phyloP scores from a whole-genome alignment of 768 basidiomycete genomes.

The Mycena albidolilacea region DNA sequence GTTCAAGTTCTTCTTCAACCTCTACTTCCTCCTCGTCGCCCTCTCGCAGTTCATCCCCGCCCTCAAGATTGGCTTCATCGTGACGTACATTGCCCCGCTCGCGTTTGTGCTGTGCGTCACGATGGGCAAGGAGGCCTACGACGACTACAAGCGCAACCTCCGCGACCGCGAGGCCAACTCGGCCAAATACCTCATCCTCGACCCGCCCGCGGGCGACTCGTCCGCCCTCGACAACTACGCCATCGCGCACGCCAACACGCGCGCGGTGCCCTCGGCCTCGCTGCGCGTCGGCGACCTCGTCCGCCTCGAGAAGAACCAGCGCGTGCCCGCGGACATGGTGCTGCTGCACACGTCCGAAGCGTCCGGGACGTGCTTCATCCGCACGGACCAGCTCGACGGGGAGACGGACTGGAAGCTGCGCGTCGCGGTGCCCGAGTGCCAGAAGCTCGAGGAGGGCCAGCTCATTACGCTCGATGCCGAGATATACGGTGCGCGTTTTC shows the following conservation, averaged over 20 bases:
- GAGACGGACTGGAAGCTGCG: slow-evolving; percentile 99
- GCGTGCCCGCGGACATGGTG: slow-evolving; percentile 95
- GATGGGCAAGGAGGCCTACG: slow-evolving; percentile 99
- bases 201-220: slow-evolving; percentile 57
- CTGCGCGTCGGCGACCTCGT: slow-evolving; percentile 94
- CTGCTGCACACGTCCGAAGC: slow-evolving; percentile 90
- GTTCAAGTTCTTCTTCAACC: slow-evolving; percentile 99
- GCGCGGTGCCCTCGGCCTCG: slow-evolving; percentile 89
- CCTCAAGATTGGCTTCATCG: slow-evolving; percentile 95
- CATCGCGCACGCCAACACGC: slow-evolving; percentile 67
- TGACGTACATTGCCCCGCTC: slow-evolving; percentile 96
- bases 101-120: slow-evolving; percentile 96
- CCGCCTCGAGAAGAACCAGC: slow-evolving; percentile 94
- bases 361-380: slow-evolving; percentile 95
- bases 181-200: slow-evolving; percentile 89
- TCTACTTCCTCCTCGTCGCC: slow-evolving; percentile 97
- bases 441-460: slow-evolving; percentile 72
- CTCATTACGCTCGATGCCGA: slow-evolving; percentile 85
- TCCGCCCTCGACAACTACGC: slow-evolving; percentile 61
- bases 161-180: slow-evolving; percentile 97
- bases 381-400: slow-evolving; percentile 98
- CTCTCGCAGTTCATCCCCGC: slow-evolving; percentile 96
- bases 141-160: slow-evolving; percentile 95
- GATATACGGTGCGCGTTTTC: slow-evolving; percentile 78
- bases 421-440: slow-evolving; percentile 88